Evolutionary conservation across 257 asterid genomes (phyloP).

Genomic region (Rubia yunnanensis): DNA sequence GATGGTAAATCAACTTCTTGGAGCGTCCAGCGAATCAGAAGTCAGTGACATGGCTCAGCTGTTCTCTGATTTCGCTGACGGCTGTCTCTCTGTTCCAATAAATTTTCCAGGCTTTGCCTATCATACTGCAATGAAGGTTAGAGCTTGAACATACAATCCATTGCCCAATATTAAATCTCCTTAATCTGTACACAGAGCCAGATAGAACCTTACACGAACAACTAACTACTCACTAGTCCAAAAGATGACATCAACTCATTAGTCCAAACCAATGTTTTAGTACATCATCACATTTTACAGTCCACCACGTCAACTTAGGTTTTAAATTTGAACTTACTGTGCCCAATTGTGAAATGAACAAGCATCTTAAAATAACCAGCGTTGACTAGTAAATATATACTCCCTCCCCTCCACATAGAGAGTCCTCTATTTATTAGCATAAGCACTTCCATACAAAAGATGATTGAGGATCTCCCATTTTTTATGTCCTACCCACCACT

Average conservation of each 20-base stretch:
- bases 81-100: conserved; percentile 83
- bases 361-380: neutral
- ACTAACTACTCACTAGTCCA: neutral
- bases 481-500: neutral
- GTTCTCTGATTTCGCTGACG: conserved; percentile 88
- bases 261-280: neutral
- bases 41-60: conserved; percentile 62
- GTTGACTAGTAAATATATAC: neutral
- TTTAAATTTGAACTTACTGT: neutral
- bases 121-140: conserved; percentile 89
- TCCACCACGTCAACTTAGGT: neutral
- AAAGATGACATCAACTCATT: neutral
- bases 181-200: neutral
- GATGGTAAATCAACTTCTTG: conserved; percentile 92
- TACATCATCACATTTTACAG: neutral
- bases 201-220: neutral
- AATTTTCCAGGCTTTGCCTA: conserved; percentile 77
- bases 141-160: neutral
- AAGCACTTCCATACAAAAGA: neutral
- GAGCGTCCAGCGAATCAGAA: conserved; percentile 69
- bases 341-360: neutral
- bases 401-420: neutral
- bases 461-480: neutral
- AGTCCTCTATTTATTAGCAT: neutral
- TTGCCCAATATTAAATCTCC: neutral